These are phyloP conservation scores for Vaccinium darrowii DNA, from an alignment of 148 eudicot genomes.

Conservation along the genomic window DNA sequence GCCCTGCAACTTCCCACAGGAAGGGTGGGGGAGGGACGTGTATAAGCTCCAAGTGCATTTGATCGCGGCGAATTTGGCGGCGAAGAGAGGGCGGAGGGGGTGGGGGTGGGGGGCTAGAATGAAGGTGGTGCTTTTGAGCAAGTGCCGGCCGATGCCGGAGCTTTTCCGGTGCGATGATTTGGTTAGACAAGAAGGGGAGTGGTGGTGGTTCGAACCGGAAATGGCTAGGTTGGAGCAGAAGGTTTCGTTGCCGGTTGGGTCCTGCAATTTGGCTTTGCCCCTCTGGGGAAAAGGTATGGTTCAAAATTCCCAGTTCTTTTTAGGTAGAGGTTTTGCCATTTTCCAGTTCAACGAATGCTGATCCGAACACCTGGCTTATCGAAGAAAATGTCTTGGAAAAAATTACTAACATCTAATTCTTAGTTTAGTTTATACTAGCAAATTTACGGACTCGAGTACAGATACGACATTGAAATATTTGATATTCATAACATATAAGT, in stretches of 20 bases:
- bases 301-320: not conserved
- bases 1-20: slow-evolving; percentile 61
- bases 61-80: slow-evolving; percentile 56
- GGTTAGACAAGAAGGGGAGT: slow-evolving; percentile 67
- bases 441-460: no score
- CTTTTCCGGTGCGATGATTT: slow-evolving; percentile 76
- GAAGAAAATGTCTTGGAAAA: no score
- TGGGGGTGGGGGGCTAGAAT: slow-evolving; percentile 37
- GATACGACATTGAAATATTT: no score
- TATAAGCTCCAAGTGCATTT: slow-evolving; percentile 72
- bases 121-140: slow-evolving; percentile 68
- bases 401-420: no score
- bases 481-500: no score
- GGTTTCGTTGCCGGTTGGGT: slow-evolving; percentile 72
- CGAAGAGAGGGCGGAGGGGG: slow-evolving; percentile 54
- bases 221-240: slow-evolving; percentile 55
- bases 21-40: slow-evolving; percentile 78
- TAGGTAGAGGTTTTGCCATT: not conserved
- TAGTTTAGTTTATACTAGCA: no score
- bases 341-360: no score
- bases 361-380: no score
- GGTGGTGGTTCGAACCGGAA: slow-evolving; percentile 75
- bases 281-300: slow-evolving; percentile 81
- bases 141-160: slow-evolving; percentile 93
- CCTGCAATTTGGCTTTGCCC: slow-evolving; percentile 76